Base-by-base conservation (phyloP, 2,329 filamentous ascomycete genomes). In the Scolecobasidium constrictum region DNA sequence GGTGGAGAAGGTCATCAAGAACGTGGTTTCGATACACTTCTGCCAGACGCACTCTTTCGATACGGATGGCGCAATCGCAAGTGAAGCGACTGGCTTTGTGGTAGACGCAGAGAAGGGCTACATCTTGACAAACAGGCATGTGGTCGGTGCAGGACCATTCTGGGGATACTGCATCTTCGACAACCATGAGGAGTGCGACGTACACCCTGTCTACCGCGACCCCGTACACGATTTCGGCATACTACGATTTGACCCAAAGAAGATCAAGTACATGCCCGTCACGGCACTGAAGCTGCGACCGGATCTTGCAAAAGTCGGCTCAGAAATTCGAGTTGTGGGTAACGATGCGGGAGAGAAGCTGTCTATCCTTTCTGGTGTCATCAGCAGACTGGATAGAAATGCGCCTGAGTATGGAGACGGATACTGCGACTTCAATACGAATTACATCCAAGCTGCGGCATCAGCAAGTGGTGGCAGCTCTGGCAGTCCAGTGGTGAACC, bases 81-180 rank as follows among this genome's bases (percentile, higher is more conserved):
- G 87, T 55, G 92, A 98, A 67, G 92, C 92, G 3, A 98, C 92
- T 1, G 92, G 92, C 5, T 98, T 98, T 58, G 88, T 98, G 13
- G 92, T 98, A 18, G 92, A 98, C 66, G 86, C 92, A 4, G 82
- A 94, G 65, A 79, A 78, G 60, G 92, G 92, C 60, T 83, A 68
- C 53, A 81, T 67, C 43, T 57, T 72, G 47, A 72, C 68, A 40
- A 72, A 72, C 53, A 61, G 68, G 46, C 92, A 98, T 66, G 92
- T 98, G 22, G 92, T 96, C 34, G 87, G 92, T 50, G 76, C 92
- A 1, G 92, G 92, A 1, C 92, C 92, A 1, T 98, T 98, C 64
- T 96, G 90, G 83, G 92, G 92, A 38, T 95, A 94, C 66, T 88
- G 85, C 59, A 88, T 98, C 52, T 98, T 98, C 61, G 93, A 98